Evolutionary conservation across 2,329 filamentous ascomycete species (phyloP).

Genomic region (Cladosporium phlei): DNA sequence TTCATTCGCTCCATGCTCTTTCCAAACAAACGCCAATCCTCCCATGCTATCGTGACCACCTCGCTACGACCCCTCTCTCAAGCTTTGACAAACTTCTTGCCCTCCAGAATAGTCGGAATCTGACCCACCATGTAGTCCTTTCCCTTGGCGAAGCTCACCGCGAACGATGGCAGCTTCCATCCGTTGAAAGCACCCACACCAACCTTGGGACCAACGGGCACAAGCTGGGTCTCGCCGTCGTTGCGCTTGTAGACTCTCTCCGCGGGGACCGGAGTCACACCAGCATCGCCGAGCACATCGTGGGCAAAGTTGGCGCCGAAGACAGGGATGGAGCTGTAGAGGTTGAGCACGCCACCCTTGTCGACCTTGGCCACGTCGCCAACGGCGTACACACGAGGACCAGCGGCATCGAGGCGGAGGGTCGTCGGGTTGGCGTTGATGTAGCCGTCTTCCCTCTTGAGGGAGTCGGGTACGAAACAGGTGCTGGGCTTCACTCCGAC

Average conservation of each 20-base stretch:
- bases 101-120: slow-evolving; percentile 25
- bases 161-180: slow-evolving; percentile 30
- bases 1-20: neutral
- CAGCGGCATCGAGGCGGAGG: slow-evolving; percentile 43
- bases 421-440: slow-evolving; percentile 45
- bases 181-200: slow-evolving; percentile 36
- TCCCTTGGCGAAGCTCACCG: slow-evolving; percentile 34
- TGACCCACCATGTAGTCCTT: slow-evolving; percentile 32
- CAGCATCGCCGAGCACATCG: slow-evolving; percentile 38
- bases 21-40: too few species aligned
- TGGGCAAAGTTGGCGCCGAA: slow-evolving; percentile 43
- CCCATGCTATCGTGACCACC: neutral
- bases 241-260: slow-evolving; percentile 28
- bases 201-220: slow-evolving; percentile 27
- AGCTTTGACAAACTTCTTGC: slow-evolving; percentile 27
- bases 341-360: slow-evolving; percentile 39
- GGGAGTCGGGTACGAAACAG: slow-evolving; percentile 44
- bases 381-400: slow-evolving; percentile 44
- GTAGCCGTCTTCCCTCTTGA: slow-evolving; percentile 42
- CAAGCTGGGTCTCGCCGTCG: slow-evolving; percentile 30
- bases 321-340: slow-evolving; percentile 38
- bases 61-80: neutral
- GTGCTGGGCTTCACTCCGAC: slow-evolving; percentile 51
- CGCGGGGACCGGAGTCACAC: slow-evolving; percentile 17
- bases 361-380: slow-evolving; percentile 45